Base-by-base conservation (phyloP, 1,284 basidiomycete species). In the Uromyces viciae-fabae region DNA sequence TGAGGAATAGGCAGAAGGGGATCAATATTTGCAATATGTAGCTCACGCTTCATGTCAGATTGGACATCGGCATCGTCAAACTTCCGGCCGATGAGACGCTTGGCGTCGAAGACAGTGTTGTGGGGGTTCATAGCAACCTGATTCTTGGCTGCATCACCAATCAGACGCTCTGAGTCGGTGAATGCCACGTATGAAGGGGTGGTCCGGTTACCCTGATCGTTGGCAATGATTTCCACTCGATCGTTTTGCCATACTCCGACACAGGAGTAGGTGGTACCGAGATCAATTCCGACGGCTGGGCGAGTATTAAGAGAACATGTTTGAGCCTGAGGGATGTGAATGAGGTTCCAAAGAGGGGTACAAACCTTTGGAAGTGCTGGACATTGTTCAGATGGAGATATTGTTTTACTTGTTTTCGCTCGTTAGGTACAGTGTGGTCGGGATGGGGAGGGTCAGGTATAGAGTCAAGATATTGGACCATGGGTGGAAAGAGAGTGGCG, bases 231-330 rank as follows among this genome's bases (percentile, higher is more conserved):
- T 89, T 96, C 95, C 86, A 97, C 95, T 86, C 94, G 93, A 90
- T 97, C 95, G 88, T 97, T 95, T 89, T 95, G 93, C 95, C 94
- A 96, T 86, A 96, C 94, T 90, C 94, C 95, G 84, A 97, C 95
- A 88, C 95, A 94, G 38, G 85, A 85, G 85, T 85, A 85, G 77
- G 87, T 88, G 54, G 87, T 87, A 72, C 87, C 87, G 82, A 87
- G 83, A 83, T 87, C 87, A 83, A 87, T 87, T 83, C 86, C 86
- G 82, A 86, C 86, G 68, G 78, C 78, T 80, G 60, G n/a, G n/a
- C 42, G 25, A 31, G 68, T n/a, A 46, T 17, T 3, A 14, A 25
- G 15, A 2, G 7, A 46, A 3, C 42, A 46, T n/a, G 17, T 11
- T 49, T 22, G 22, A 11, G 46, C 46, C 22, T 22, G 22, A 22